Conservation (phyloP, 2,329 filamentous ascomycete species). For the Beauveria sp. region DNA sequence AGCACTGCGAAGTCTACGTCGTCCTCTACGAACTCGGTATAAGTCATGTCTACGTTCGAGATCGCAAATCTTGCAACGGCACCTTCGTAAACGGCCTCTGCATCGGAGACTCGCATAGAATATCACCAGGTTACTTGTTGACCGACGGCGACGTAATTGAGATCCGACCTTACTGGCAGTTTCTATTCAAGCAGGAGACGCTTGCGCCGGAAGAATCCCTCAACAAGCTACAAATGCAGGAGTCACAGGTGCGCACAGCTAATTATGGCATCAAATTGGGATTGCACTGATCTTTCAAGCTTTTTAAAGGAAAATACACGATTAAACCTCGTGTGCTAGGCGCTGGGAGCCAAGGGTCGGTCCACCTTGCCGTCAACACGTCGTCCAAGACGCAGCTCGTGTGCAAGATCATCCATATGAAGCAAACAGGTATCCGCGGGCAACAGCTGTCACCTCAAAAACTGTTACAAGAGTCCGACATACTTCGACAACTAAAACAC, state of each 20-base stretch:
- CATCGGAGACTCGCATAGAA: constrained; percentile 31
- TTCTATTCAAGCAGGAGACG: constrained; percentile 25
- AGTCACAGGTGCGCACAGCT: constrained; percentile 23
- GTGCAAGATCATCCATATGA: constrained; percentile 58
- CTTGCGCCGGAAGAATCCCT: constrained; percentile 19
- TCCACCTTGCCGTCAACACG: constrained; percentile 36
- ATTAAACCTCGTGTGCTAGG: constrained; percentile 30
- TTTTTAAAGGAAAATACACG: constrained; percentile 27
- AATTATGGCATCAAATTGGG: too few relatives aligned
- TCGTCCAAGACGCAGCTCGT: constrained; percentile 52
- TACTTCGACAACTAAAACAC: constrained; percentile 46
- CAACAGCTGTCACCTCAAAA: constrained; percentile 25
- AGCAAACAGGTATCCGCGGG: constrained; percentile 21
- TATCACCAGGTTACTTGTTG: constrained; percentile 39
- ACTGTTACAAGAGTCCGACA: constrained; percentile 41
- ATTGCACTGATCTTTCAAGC: constrained; percentile 16
- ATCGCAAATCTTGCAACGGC: constrained; percentile 46
- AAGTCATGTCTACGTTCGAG: constrained; percentile 46
- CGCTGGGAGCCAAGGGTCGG: constrained; percentile 28
- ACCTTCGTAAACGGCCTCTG: constrained; percentile 42
- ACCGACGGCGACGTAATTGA: constrained; percentile 42
- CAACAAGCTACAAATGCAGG: constrained; percentile 23
- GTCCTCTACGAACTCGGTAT: constrained; percentile 39
- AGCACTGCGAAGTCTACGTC: constrained; percentile 49
- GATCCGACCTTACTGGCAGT: constrained; percentile 31